A percentile compares a stretch with the other conserved stretches of the same genome.
These are phyloP conservation scores for Globisporangium nunn DNA, from an alignment of 352 stramenopile genomes.

Conservation along the genomic window DNA sequence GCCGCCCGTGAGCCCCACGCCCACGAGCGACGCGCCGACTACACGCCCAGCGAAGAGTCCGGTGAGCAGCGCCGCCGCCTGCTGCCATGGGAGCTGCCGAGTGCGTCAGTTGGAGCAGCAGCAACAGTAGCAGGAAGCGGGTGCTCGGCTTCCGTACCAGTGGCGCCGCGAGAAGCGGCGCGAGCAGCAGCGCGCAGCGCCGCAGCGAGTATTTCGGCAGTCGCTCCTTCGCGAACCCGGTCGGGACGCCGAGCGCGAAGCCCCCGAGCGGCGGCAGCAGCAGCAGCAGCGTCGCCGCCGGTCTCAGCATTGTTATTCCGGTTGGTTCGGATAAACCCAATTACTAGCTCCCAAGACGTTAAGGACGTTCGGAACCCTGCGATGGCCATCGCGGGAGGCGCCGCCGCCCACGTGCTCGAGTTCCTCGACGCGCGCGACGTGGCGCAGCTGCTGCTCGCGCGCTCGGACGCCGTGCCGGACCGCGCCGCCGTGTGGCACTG, in stretches of 20 bases:
- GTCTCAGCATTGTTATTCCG: no score
- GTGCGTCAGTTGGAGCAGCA: neutral
- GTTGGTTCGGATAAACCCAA: no score
- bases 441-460: conserved; percentile 23
- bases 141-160: conserved; percentile 19
- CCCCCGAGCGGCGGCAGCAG: conserved; percentile 22
- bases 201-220: conserved; percentile 28
- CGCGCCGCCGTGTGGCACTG: conserved; percentile 33
- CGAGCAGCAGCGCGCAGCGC: conserved; percentile 35
- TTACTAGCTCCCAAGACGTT: no score
- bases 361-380: no score
- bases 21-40: conserved; percentile 54
- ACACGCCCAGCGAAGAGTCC: conserved; percentile 31
- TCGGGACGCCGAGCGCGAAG: conserved; percentile 31
- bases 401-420: conserved; percentile 34
- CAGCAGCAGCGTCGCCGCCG: neutral
- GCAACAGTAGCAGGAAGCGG: no score
- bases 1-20: conserved; percentile 73
- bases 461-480: conserved; percentile 20
- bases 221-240: conserved; percentile 51
- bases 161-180: conserved; percentile 26
- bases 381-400: conserved; percentile 22
- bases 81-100: conserved; percentile 30
- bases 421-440: conserved; percentile 37
- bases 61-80: conserved; percentile 15